Evolutionary conservation across 805 yeast species (phyloP), one percentile per base, ranked within the genome.

Genomic region (Hanseniaspora pseudoguilliermondii): DNA sequence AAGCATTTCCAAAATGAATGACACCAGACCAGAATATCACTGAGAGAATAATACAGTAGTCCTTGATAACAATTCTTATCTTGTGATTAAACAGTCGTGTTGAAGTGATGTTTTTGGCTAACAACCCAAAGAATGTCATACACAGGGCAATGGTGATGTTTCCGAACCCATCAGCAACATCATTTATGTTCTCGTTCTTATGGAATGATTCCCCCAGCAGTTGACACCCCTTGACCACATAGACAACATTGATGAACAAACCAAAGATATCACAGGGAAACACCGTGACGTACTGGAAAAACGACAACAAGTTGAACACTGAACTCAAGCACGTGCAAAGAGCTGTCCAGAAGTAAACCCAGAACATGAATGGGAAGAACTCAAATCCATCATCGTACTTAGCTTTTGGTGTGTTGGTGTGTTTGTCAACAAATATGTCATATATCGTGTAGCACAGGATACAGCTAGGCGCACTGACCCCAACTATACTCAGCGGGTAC

Each of bases 191-290:
- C 25, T 63, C 73, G 0, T 66, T 63, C 1, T 67, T 64, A 13
- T 67, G 59, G 63, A 91, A 91, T 65, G 91, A 97, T 54, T 81
- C 71, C 1, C 78, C 69, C 38, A 90, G 67, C 27, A 93, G 85
- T 64, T 88, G 93, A 20, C 91, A 81, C 0, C 97, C 97, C 64
- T 91, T 91, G 65, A 88, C 89, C 53, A 90, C 75, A 70, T 91
- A 91, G 13, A 91, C 86, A 16, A 88, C 75, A 64, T 88, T 86
- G 63, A 88, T 91, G 68, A 90, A 91, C 54, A 89, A 76, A 0
- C 97, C 98, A 74, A 91, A 91, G 5, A 87, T 87, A 60, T 91
- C 95, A 67, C 97, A 90, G 2, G 95, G 86, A 65, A 80, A 91
- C 53, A 80, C 73, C 2, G 96, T 84, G 29, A 90, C 86, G 61